Conservation (phyloP, 352 stramenopile species). For the Phytophthora sp. region DNA sequence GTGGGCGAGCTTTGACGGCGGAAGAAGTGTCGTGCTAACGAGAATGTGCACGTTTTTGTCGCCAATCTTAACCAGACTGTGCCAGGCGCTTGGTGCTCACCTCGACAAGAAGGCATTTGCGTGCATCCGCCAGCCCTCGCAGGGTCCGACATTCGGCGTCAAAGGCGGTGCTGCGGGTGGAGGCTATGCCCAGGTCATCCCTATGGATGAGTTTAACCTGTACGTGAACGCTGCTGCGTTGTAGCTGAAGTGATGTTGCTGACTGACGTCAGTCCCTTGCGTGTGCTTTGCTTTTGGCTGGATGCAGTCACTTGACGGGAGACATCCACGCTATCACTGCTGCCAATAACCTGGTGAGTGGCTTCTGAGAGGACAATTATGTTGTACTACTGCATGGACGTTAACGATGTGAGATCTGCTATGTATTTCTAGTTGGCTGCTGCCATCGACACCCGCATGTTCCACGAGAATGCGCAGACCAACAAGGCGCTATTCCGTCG, state of each 20-base stretch:
- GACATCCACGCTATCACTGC: constrained; percentile 99
- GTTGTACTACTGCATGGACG: too few species aligned
- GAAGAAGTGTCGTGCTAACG: background rate
- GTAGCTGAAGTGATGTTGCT: too few species aligned
- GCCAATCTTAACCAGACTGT: constrained; percentile 69
- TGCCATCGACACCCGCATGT: constrained; percentile 98
- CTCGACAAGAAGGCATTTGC: constrained; percentile 95
- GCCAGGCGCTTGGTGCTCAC: constrained; percentile 93
- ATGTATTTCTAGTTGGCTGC: constrained; percentile 88
- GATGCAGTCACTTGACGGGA: constrained; percentile 93
- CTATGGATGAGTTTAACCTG: constrained; percentile 99
- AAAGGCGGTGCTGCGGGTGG: constrained; percentile 91
- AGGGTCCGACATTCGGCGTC: constrained; percentile 99
- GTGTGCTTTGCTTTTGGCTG: constrained; percentile 1
- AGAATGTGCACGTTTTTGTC: constrained; percentile 54
- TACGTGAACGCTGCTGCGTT: constrained; percentile 56
- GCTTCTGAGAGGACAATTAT: too few species aligned
- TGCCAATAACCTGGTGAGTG: constrained; percentile 94
- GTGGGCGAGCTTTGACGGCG: background rate
- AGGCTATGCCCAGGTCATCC: constrained; percentile 95
- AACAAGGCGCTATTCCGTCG: constrained; percentile 88
- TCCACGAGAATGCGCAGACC: constrained; percentile 93
- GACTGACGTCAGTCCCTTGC: constrained; percentile 8
- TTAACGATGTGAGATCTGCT: too few species aligned
- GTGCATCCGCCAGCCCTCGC: constrained; percentile 97